These are phyloP conservation scores for Myxozyma sirexii DNA, from an alignment of 805 yeast genomes.

Conservation along the genomic window DNA sequence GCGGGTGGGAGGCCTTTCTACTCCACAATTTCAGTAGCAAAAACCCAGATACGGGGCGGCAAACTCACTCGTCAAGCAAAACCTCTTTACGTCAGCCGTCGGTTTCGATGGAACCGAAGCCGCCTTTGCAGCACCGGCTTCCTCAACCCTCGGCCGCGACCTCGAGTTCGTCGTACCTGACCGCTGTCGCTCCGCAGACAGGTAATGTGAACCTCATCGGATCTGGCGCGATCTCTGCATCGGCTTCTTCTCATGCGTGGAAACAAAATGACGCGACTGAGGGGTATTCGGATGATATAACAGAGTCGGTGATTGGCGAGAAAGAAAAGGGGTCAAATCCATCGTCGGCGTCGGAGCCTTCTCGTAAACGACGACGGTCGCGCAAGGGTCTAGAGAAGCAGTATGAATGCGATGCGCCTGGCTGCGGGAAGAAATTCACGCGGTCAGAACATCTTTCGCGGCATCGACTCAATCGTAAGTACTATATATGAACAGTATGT, in stretches of 20 bases:
- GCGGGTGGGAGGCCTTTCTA: slow-evolving; percentile 2
- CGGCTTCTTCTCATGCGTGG: background rate
- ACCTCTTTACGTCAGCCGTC: background rate
- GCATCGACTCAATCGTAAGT: slow-evolving; percentile 38
- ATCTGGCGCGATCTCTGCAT: background rate
- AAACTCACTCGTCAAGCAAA: background rate
- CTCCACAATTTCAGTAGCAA: background rate
- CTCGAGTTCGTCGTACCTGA: background rate
- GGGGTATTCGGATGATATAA: slow-evolving; percentile 1
- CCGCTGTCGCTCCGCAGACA: background rate
- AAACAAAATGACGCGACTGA: background rate
- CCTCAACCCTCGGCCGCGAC: background rate
- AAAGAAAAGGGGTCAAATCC: background rate
- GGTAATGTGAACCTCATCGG: background rate
- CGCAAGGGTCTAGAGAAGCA: slow-evolving; percentile 39
- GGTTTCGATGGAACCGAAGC: slow-evolving; percentile 5
- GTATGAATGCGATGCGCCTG: slow-evolving; percentile 38
- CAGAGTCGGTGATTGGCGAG: background rate
- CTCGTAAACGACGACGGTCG: slow-evolving; percentile 27
- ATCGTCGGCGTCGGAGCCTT: background rate
- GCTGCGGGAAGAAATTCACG: slow-evolving; percentile 37
- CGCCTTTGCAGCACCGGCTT: slow-evolving; percentile 8
- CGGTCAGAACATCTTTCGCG: slow-evolving; percentile 38
- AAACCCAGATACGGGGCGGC: background rate
- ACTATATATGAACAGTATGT: background rate